phyloP scores from a whole-genome alignment of 495 filamentous ascomycete genomes.

The Aspergillus mulundensis region DNA sequence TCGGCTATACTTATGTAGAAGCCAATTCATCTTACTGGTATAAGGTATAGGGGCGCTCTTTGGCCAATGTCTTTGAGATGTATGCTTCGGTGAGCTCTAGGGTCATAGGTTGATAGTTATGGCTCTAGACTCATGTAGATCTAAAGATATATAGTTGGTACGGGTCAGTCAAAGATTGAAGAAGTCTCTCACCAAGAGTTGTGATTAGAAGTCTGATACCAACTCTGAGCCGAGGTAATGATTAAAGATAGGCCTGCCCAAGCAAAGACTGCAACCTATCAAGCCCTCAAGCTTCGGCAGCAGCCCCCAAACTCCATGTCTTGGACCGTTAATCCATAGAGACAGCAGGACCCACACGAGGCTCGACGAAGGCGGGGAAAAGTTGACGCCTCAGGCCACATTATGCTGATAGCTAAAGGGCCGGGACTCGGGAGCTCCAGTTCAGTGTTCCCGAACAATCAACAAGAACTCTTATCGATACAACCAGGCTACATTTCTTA shows the following conservation, averaged over 20 bases:
- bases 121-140: not conserved
- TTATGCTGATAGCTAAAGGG: not conserved
- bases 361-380: slow-evolving; percentile 1
- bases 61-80: not conserved
- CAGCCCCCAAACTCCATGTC: not conserved
- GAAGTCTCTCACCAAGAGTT: not conserved
- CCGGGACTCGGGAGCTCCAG: not conserved
- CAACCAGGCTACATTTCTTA: not conserved
- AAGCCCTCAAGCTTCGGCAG: not conserved
- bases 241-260: no score
- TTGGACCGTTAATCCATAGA: not conserved
- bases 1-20: no score
- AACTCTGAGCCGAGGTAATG: no score
- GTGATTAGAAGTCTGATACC: no score
- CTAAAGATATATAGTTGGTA: not conserved
- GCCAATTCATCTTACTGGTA: not conserved
- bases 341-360: not conserved
- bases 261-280: not conserved
- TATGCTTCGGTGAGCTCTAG: not conserved
- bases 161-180: not conserved
- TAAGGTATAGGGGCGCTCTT: not conserved
- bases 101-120: not conserved
- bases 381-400: not conserved
- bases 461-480: not conserved
- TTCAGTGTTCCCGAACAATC: not conserved